Evolutionary conservation across 768 basidiomycete genomes (phyloP).

Genomic region (Pleurotus eryngii): DNA sequence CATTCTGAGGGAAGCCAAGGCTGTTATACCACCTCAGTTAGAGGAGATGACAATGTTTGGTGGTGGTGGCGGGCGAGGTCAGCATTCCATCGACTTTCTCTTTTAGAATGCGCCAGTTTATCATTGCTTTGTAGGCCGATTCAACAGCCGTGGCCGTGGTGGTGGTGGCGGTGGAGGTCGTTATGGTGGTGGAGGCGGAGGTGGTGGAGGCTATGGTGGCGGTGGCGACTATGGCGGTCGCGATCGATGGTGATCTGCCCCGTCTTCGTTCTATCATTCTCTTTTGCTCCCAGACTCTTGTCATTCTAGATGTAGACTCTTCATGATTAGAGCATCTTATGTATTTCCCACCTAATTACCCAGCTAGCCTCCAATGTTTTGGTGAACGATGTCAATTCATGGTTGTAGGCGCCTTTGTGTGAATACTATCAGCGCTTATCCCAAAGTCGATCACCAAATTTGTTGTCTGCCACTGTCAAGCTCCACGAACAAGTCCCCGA

Average conservation of each 20-base stretch:
- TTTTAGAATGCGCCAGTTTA: constrained; percentile 7
- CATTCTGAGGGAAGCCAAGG: constrained; percentile 86
- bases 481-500: neutral
- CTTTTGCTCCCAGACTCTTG: constrained; percentile 17
- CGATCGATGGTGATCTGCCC: constrained; percentile 25
- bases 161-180: constrained; percentile 40
- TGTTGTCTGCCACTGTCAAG: constrained; percentile 5
- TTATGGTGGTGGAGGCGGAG: constrained; percentile 43
- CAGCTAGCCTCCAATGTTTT: too few relatives aligned
- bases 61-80: constrained; percentile 71
- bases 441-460: neutral
- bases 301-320: constrained; percentile 1
- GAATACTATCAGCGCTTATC: neutral
- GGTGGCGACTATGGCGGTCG: constrained; percentile 41
- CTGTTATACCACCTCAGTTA: constrained; percentile 80
- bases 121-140: constrained; percentile 47
- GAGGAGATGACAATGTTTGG: constrained; percentile 92
- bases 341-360: neutral
- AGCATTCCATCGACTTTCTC: constrained; percentile 18
- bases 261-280: neutral
- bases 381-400: too few relatives aligned
- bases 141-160: constrained; percentile 33
- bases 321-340: neutral
- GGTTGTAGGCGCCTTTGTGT: too few relatives aligned
- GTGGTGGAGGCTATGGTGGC: constrained; percentile 35